These are phyloP conservation scores for Daldinia sp. DNA, from an alignment of 2,329 filamentous ascomycete genomes.

Conservation along the genomic window DNA sequence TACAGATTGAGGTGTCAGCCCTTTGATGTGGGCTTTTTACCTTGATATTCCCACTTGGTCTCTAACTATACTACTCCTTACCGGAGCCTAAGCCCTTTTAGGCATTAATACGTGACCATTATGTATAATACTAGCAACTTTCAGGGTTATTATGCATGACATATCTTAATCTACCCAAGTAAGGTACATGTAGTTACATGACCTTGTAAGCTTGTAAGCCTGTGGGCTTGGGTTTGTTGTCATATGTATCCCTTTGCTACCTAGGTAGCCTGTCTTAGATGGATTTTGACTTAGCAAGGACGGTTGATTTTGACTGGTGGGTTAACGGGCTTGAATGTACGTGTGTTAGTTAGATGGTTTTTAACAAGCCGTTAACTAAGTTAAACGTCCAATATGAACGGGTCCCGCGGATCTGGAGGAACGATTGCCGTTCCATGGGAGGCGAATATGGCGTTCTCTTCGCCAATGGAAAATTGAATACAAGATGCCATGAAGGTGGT, in stretches of 20 bases:
- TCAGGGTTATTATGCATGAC: constrained; percentile 17
- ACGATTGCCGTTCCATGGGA: constrained; percentile 1
- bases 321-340: not conserved
- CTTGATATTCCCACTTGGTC: constrained; percentile 26
- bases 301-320: constrained; percentile 6
- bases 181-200: too few relatives aligned
- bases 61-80: not conserved
- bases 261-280: not conserved
- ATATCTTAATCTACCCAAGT: constrained; percentile 15
- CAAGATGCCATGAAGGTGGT: not conserved
- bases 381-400: not conserved
- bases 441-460: not conserved
- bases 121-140: constrained; percentile 3
- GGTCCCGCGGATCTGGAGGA: not conserved
- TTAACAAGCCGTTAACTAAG: not conserved
- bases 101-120: constrained; percentile 8
- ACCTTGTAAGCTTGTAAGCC: constrained; percentile 1
- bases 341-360: not conserved
- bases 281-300: constrained; percentile 2
- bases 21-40: constrained; percentile 6
- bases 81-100: constrained; percentile 18
- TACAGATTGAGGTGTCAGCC: constrained; percentile 18
- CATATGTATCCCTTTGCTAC: constrained; percentile 9
- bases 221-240: constrained; percentile 14
- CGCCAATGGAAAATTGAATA: not conserved